Conservation (phyloP, 352 stramenopile species). For the Phytophthora ramorum region DNA sequence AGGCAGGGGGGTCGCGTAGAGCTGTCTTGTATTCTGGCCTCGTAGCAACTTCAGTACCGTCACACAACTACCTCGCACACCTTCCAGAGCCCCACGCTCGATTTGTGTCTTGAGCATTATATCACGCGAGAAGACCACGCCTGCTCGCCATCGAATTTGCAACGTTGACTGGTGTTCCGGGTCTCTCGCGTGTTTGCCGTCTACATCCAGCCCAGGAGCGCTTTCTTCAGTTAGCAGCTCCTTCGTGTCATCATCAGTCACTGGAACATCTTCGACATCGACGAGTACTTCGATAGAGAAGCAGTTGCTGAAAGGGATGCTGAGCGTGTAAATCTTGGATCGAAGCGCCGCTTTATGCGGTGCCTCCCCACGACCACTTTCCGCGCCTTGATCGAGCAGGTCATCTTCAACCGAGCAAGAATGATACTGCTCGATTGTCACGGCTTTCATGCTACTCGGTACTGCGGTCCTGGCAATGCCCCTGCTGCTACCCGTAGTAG, state of each 20-base stretch:
- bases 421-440: slow-evolving; percentile 69
- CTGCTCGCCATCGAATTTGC: slow-evolving; percentile 32
- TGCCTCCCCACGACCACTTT: slow-evolving; percentile 15
- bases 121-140: slow-evolving; percentile 38
- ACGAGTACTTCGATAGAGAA: slow-evolving; percentile 70
- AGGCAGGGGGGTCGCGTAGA: slow-evolving; percentile 1
- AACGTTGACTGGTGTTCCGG: slow-evolving; percentile 12
- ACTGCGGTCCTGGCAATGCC: background rate
- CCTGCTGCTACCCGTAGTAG: slow-evolving; percentile 10
- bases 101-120: slow-evolving; percentile 42
- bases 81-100: slow-evolving; percentile 37
- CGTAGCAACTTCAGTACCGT: slow-evolving; percentile 31
- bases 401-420: slow-evolving; percentile 48
- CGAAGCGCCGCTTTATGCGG: slow-evolving; percentile 52
- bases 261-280: slow-evolving; percentile 46
- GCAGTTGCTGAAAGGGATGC: slow-evolving; percentile 69
- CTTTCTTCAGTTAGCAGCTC: slow-evolving; percentile 2
- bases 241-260: slow-evolving; percentile 1
- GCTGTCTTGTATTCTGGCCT: slow-evolving; percentile 15
- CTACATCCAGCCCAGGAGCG: background rate
- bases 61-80: slow-evolving; percentile 29
- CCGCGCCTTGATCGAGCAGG: background rate
- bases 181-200: background rate
- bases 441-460: slow-evolving; percentile 38
- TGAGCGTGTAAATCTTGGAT: slow-evolving; percentile 71